Base-by-base conservation (phyloP, 805 yeast species). In the Starmerella tilneyi region DNA sequence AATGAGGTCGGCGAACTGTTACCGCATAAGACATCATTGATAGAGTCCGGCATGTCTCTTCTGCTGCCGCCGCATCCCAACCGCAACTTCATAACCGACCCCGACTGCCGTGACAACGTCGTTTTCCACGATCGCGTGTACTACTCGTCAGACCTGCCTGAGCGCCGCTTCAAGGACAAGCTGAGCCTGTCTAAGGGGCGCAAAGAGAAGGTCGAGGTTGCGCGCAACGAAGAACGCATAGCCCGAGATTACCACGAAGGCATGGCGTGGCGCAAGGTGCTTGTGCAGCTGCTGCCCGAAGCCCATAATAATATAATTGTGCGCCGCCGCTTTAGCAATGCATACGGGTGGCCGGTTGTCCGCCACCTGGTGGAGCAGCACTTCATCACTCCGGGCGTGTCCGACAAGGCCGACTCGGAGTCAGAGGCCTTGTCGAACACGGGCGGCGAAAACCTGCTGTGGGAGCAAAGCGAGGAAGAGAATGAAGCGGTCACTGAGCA, bases 281-380 rank as follows among this genome's bases (percentile, higher is more conserved):
- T 92, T 22, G 95, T 88, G 1, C 77, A 77, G 34, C 65, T 92
- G 51, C 74, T 78, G 52, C 96, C 96, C 0, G 98, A 89, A 61
- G 96, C 98, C 0, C 98, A 89, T 59, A 89, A 89, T 57, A 89
- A 86, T 57, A 86, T 92, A 23, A 71, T 84, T 22, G 97, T 89
- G 1, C 69, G 98, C 51, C 71, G 98, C 53, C 66, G 84, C 50
- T 92, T 84, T 67, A 80, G 94, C 5, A 89, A 89, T 63, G 92
- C 96, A 0, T 88, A 81, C 63, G 98, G 98, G 2, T 85, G 96
- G 92, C 84, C 83, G 1, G 94, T 85, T 0, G 70, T 89, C n/a
- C 81, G 79, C 35, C 95, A 89, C 61, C 56, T 88, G 53, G 83
- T 81, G 1, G 68, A 73, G 13, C 73, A 75, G 44, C 88, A 81